Percentiles rank a stretch among this genome's conserved stretches.
phyloP scores from a whole-genome alignment of 2,329 filamentous ascomycete genomes.

The Catunica adiposa region DNA sequence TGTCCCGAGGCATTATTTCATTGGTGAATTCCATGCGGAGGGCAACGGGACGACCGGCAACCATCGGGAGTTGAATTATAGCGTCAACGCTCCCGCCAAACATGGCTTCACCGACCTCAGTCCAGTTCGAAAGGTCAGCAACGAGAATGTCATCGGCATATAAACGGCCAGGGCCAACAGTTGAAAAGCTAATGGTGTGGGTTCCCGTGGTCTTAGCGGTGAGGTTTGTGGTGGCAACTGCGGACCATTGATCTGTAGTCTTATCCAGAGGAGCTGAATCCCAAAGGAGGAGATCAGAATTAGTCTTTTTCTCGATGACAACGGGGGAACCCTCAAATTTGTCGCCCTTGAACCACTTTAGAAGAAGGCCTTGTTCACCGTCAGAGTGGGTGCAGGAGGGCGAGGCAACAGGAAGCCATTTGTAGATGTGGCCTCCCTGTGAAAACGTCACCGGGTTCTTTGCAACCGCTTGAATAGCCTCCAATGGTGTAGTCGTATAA shows the following conservation, averaged over 20 bases:
- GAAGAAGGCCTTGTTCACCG: conserved; percentile 42
- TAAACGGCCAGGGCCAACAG: conserved; percentile 46
- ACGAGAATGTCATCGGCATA: conserved; percentile 42
- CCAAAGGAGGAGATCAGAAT: conserved; percentile 54
- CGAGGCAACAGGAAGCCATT: conserved; percentile 48
- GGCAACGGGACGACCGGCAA: conserved; percentile 41
- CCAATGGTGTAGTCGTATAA: conserved; percentile 47
- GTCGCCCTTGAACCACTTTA: conserved; percentile 50
- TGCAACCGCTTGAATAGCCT: conserved; percentile 40
- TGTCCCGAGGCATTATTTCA: conserved; percentile 43
- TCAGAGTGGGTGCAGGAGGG: conserved; percentile 38
- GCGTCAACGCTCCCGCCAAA: conserved; percentile 52
- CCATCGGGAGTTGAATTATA: conserved; percentile 42
- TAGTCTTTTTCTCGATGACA: conserved; percentile 40
- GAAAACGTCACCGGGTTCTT: conserved; percentile 42
- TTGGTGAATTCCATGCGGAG: conserved; percentile 50
- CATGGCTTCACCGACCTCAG: conserved; percentile 52
- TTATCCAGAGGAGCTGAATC: conserved; percentile 46
- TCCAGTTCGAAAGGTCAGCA: conserved; percentile 54
- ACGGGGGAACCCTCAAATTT: conserved; percentile 41
- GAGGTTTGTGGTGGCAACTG: conserved; percentile 42
- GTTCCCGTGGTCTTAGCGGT: conserved; percentile 41
- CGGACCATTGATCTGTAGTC: conserved; percentile 47
- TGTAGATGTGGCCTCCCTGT: conserved; percentile 45
- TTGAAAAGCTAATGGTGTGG: conserved; percentile 52